phyloP scores from a whole-genome alignment of 345 rosid species.

The Streptanthus diversifolius region DNA sequence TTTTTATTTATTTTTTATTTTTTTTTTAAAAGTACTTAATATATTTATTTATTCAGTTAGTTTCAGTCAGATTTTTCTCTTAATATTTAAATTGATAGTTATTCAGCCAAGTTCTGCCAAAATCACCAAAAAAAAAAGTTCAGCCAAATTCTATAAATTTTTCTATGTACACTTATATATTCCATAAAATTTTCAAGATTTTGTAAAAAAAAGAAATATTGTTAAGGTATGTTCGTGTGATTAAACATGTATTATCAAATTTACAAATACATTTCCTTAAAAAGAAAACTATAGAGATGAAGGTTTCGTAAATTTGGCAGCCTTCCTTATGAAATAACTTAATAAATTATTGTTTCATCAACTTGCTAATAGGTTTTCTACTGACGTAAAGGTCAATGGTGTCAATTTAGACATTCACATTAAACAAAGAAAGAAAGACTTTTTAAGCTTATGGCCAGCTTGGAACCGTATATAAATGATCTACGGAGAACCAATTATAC shows the following conservation, averaged over 20 bases:
- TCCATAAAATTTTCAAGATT: neutral
- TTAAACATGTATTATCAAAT: neutral
- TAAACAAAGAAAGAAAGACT: conserved; percentile 9
- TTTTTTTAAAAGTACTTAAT: too few species aligned
- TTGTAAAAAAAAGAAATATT: neutral
- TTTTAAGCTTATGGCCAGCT: neutral
- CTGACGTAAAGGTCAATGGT: conserved; percentile 9
- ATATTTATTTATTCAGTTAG: too few species aligned
- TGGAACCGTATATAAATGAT: neutral
- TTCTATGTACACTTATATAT: too few species aligned
- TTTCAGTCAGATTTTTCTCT: too few species aligned
- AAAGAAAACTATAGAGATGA: neutral
- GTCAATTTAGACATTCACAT: conserved; percentile 7
- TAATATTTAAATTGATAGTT: too few species aligned
- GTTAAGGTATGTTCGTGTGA: neutral
- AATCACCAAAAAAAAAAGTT: too few species aligned
- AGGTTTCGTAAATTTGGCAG: neutral
- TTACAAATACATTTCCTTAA: neutral
- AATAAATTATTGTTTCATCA: neutral
- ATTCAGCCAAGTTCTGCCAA: too few species aligned
- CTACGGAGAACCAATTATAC: too few species aligned
- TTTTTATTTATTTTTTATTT: too few species aligned
- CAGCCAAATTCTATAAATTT: too few species aligned
- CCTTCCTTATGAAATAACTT: neutral
- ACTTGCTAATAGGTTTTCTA: conserved; percentile 8